Percentiles rank a stretch among this genome's conserved stretches.
These are phyloP conservation scores for Kandelia obovata DNA, from an alignment of 345 rosid genomes.

Conservation along the genomic window DNA sequence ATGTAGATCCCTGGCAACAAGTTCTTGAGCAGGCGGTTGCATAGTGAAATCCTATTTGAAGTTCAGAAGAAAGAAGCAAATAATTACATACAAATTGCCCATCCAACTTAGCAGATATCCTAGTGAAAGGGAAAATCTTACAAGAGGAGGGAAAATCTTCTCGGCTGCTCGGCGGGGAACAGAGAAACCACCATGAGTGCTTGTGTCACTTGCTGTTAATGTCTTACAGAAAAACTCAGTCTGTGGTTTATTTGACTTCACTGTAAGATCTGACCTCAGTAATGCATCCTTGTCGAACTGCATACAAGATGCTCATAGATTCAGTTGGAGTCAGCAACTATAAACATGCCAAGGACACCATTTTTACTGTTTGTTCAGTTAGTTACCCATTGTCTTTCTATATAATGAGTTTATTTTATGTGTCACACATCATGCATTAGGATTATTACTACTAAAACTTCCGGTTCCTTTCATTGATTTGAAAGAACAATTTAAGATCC, in stretches of 20 bases:
- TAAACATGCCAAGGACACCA: slow-evolving; percentile 4
- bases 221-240: slow-evolving; percentile 97
- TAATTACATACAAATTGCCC: not conserved
- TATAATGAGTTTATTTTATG: not conserved
- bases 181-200: slow-evolving; percentile 99
- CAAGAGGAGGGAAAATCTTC: slow-evolving; percentile 88
- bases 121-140: slow-evolving; percentile 21
- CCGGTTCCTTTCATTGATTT: slow-evolving; percentile 7
- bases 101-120: not conserved
- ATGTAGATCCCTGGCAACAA: slow-evolving; percentile 89
- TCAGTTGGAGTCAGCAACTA: slow-evolving; percentile 25
- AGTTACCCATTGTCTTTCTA: not conserved
- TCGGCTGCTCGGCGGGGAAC: slow-evolving; percentile 98
- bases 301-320: slow-evolving; percentile 23
- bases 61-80: not conserved
- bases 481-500: slow-evolving; percentile 11
- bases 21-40: slow-evolving; percentile 96
- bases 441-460: slow-evolving; percentile 4
- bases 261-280: slow-evolving; percentile 83
- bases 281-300: slow-evolving; percentile 92
- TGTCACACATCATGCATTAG: not conserved
- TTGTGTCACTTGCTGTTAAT: slow-evolving; percentile 94
- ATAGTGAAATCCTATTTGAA: slow-evolving; percentile 48
- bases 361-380: not conserved
- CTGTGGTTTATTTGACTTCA: slow-evolving; percentile 62